Base-by-base conservation (phyloP, 208 protist species). In the Leptomonas seymouri region DNA sequence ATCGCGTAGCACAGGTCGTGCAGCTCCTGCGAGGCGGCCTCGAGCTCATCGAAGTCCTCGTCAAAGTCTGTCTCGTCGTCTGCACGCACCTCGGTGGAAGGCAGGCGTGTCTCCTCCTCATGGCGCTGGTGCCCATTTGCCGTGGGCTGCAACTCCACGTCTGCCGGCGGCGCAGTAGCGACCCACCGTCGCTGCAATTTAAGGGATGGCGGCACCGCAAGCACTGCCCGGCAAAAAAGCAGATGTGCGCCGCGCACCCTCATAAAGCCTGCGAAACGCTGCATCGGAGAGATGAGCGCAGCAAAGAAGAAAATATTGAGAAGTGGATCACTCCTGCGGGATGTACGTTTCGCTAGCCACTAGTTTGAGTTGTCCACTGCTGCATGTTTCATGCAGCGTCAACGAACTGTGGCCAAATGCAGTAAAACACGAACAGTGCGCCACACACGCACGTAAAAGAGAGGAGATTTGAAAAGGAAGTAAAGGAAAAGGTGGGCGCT, bases 11-110 rank as follows among this genome's bases (percentile, higher is more conserved):
- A 93, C 21, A 97, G 36, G 67, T 97, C 92, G 59, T 97, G 92
- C 67, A 94, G 78, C 64, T 97, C 92, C 76, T 97, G 92, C 54
- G 92, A 88, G 0, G 89, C 89, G 16, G 92, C 92, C 85, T 97
- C 92, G 20, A 97, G 73, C 58, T 95, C 89, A 55, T 97, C 92
- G 71, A 97, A 97, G 7, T 91, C 76, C 18, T 85, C 84, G n/a
- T 80, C 55, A 48, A 80, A 54, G 28, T 67, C 60, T 6, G 66
- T 67, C 0, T 77, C 76, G 14, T 60, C 75, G 15, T 70, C 62
- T 2, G 28, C 42, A 5, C 45, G 63, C 48, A 63, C 61, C 14
- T 62, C 49, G 3, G 41, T 66, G 16, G 64, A 71, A 15, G 66
- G 59, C 31, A 71, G 27, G 28, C 25, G 25, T 5, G 51, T 27